Percentiles rank a stretch among this genome's conserved stretches.
Evolutionary conservation across 257 asterid species (phyloP).

Genomic region (Scutellaria minor): DNA sequence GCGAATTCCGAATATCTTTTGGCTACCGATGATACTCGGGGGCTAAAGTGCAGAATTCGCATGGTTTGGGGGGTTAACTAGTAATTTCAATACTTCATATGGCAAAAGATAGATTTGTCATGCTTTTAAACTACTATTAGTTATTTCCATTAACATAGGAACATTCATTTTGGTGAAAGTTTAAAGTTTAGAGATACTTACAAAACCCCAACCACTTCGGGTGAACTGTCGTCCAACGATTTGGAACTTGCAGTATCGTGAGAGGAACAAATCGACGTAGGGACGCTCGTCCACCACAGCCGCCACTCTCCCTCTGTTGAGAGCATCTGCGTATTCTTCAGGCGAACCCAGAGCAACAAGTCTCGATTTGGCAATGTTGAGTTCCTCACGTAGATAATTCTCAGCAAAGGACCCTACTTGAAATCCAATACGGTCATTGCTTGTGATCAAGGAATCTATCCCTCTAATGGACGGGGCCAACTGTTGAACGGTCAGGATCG

Average conservation of each 20-base stretch:
- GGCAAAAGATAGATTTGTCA: too few species aligned
- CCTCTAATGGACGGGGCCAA: conserved; percentile 72
- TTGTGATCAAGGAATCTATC: conserved; percentile 66
- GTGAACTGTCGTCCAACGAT: conserved; percentile 76
- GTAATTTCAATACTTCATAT: too few species aligned
- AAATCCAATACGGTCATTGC: conserved; percentile 68
- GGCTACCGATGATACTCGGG: too few species aligned
- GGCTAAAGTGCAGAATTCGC: too few species aligned
- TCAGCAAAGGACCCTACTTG: conserved; percentile 80
- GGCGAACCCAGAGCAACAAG: conserved; percentile 75
- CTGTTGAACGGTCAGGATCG: conserved; percentile 78
- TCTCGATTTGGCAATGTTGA: conserved; percentile 70
- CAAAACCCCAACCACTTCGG: conserved; percentile 83
- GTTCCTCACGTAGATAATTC: conserved; percentile 65
- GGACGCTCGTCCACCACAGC: conserved; percentile 85
- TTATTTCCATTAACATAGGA: too few species aligned
- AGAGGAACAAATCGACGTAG: conserved; percentile 67
- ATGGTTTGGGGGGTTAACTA: too few species aligned
- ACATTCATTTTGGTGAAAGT: too few species aligned
- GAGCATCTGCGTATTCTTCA: conserved; percentile 72
- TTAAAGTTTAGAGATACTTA: conserved; percentile 42
- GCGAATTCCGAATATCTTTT: too few species aligned
- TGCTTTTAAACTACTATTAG: too few species aligned
- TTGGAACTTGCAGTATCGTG: conserved; percentile 63
- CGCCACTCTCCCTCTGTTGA: conserved; percentile 52